Percentiles rank a stretch among this genome's conserved stretches.
Conservation (phyloP, 805 yeast genomes). For the Tetrapisispora fleetii region DNA sequence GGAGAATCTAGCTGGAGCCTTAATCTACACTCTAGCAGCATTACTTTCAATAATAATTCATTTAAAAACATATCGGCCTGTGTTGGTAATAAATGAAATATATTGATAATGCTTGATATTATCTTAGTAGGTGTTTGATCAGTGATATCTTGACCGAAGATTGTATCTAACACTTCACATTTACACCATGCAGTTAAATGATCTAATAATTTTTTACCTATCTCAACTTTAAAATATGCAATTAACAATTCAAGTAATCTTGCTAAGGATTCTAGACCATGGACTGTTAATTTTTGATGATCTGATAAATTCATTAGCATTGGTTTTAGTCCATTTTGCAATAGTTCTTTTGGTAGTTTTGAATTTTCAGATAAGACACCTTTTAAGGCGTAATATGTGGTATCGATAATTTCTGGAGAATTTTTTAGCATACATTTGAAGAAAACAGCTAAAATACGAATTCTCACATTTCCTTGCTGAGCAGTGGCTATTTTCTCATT, state of each 20-base stretch:
- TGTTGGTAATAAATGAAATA: constrained; percentile 85
- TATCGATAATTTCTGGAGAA: constrained; percentile 79
- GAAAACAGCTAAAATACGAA: constrained; percentile 82
- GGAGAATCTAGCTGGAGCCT: constrained; percentile 84
- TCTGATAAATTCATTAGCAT: constrained; percentile 92
- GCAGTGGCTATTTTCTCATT: constrained; percentile 74
- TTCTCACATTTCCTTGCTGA: constrained; percentile 67
- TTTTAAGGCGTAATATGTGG: constrained; percentile 83
- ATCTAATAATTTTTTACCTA: constrained; percentile 85
- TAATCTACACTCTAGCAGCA: constrained; percentile 69
- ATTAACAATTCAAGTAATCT: constrained; percentile 75
- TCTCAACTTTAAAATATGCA: constrained; percentile 91
- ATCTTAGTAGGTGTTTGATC: constrained; percentile 77
- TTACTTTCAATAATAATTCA: constrained; percentile 67
- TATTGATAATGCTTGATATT: constrained; percentile 80
- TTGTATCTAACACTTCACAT: constrained; percentile 60
- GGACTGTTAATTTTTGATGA: constrained; percentile 78
- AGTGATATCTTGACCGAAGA: constrained; percentile 71
- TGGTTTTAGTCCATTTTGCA: constrained; percentile 93
- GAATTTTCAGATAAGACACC: constrained; percentile 76
- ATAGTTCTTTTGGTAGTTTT: constrained; percentile 82
- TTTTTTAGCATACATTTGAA: constrained; percentile 85
- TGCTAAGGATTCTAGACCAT: constrained; percentile 87
- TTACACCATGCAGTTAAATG: constrained; percentile 96
- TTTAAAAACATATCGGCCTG: constrained; percentile 88